phyloP scores from a whole-genome alignment of 139 green algal genomes.

The Pleodorina starrii region DNA sequence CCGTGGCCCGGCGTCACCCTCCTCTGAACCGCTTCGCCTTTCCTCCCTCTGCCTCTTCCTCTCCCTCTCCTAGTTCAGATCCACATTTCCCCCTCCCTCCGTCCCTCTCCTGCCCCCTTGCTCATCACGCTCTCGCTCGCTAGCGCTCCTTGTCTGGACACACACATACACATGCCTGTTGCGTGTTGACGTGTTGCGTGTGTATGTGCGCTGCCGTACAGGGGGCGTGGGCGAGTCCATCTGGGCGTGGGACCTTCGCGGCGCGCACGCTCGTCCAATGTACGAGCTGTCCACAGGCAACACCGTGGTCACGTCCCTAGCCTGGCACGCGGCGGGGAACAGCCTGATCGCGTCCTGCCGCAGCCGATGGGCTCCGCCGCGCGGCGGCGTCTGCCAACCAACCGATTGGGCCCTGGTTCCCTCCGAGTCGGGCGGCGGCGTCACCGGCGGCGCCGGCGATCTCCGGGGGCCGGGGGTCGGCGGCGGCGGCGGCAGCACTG shows the following conservation, averaged over 20 bases:
- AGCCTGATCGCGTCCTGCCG: background rate
- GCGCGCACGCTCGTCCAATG: background rate
- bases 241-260: conserved; percentile 18
- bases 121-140: too few species aligned
- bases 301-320: background rate
- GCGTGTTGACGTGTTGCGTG: too few species aligned
- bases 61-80: too few species aligned
- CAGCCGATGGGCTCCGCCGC: background rate
- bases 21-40: too few species aligned
- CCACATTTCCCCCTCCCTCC: too few species aligned
- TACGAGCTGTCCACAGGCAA: conserved; percentile 47
- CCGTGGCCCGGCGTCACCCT: too few species aligned
- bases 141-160: too few species aligned
- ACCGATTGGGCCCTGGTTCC: background rate
- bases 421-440: too few species aligned
- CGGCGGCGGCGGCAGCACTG: background rate
- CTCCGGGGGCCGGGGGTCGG: background rate
- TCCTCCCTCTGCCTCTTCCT: too few species aligned
- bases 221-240: conserved; percentile 11
- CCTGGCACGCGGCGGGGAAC: conserved; percentile 5
- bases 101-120: too few species aligned
- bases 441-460: background rate
- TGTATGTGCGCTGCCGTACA: too few species aligned
- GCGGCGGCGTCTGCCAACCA: background rate
- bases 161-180: too few species aligned